Base-by-base conservation (phyloP, 345 rosid genomes). In the Brassica rapa region DNA sequence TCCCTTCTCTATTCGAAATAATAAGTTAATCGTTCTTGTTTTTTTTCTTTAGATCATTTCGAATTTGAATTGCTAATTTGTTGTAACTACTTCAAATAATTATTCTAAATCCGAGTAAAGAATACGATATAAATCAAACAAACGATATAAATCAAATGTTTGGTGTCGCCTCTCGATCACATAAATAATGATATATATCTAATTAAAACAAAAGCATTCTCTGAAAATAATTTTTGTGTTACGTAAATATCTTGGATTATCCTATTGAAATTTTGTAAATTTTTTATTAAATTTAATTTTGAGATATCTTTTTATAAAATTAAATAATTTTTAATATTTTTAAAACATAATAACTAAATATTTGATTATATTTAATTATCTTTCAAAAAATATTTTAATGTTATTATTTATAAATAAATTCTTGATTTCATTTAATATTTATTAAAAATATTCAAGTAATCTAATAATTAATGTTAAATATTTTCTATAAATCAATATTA, bases 41-140 rank as follows among this genome's bases (percentile, higher is more conserved):
- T 62, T 9, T 62, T 70, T 77, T 11, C 29, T 24, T 32, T 41
- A 27, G 41, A 62, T 70, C 57, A 29, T 64, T 77, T 64, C 49
- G 61, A 77, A 77, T 77, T 77, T 77, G 61, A 71, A 70, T 77
- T 33, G 41, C 70, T 70, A 49, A 61, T 69, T 29, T 24, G 43
- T 68, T 43, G 11, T 10, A 41, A 68, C 14, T 33, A 27, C 59
- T 4, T 10, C 70, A 4, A 33, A 9, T 24, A 5, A 49, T 46
- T 62, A 9, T 77, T 61, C 51, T 76, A 29, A 7, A 12, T 67
- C 29, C 2, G 49, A 55, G 8, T 43, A 19, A 43, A 1, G 19
- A n/a, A 49, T 61, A 32, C 51, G 62, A 43, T 19, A 19, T 6
- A 24, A 8, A 55, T 10, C 66, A 62, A 32, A 30, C 23, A 7